These are phyloP conservation scores for Phytophthora cactorum DNA, from an alignment of 352 stramenopile genomes.

Conservation along the genomic window DNA sequence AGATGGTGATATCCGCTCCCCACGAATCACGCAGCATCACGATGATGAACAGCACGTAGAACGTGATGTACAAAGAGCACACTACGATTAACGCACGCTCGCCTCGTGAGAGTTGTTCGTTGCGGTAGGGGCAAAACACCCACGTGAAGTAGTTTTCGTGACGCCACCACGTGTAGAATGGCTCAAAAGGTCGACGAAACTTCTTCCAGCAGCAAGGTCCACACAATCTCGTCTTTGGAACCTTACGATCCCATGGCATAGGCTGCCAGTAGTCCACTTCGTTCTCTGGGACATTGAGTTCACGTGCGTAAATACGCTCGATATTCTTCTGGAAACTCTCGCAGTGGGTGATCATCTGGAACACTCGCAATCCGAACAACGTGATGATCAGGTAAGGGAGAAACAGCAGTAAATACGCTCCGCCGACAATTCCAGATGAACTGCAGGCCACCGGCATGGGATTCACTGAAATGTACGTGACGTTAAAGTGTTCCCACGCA, in stretches of 20 bases:
- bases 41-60: slow-evolving; percentile 77
- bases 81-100: slow-evolving; percentile 72
- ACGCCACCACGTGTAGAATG: slow-evolving; percentile 81
- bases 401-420: slow-evolving; percentile 63
- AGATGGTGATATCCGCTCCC: slow-evolving; percentile 43
- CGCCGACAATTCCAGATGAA: slow-evolving; percentile 50
- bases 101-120: slow-evolving; percentile 59
- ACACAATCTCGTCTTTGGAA: slow-evolving; percentile 65
- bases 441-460: slow-evolving; percentile 65
- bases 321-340: slow-evolving; percentile 70
- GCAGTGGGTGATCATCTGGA: slow-evolving; percentile 66
- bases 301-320: slow-evolving; percentile 60
- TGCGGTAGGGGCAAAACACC: slow-evolving; percentile 75
- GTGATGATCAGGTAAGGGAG: slow-evolving; percentile 60
- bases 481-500: slow-evolving; percentile 26
- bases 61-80: slow-evolving; percentile 76
- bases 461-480: slow-evolving; percentile 62
- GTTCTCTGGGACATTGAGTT: slow-evolving; percentile 58
- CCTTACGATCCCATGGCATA: slow-evolving; percentile 75
- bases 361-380: slow-evolving; percentile 62
- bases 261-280: slow-evolving; percentile 82
- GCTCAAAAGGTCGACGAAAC: slow-evolving; percentile 64
- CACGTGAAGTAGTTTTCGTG: slow-evolving; percentile 85
- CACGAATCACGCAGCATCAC: slow-evolving; percentile 63
- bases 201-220: slow-evolving; percentile 77